Base-by-base conservation (phyloP, 176 grass and related monocot species). In the Secale cereale region DNA sequence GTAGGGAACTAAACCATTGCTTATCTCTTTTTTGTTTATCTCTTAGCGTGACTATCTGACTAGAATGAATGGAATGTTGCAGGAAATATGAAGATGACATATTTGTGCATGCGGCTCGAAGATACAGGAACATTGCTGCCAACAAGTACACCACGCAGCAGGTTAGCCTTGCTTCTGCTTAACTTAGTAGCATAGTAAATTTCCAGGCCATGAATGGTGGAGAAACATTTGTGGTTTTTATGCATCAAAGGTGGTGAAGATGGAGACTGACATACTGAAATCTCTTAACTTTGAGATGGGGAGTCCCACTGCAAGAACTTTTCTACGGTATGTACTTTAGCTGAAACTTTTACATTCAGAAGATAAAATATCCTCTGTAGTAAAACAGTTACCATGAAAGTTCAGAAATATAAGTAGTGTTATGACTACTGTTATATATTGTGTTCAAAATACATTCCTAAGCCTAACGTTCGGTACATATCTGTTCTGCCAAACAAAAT, bases 21-120 rank as follows among this genome's bases (percentile, higher is more conserved):
- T 70, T 68, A 25, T 78, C 32, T 45, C 65, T 82, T 39, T 30
- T 36, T 37, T 74, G 8, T 72, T 68, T 59, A 35, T 86, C 56
- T 33, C 23, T 27, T 63, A 45, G 23, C 17, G 30, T 9, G n/a
- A 11, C 12, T 29, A 16, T 33, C 27, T 84, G 30, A 86, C 1
- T 37, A 43, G 29, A 20, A 62, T 83, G 59, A 76, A 76, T 86
- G 56, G 5, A 33, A 17, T 40, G 46, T 20, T 79, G 81, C 89
- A 94, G 89, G 27, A 94, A 94, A 63, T 91, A 89, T 76, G 92
- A 91, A 87, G 81, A 89, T 72, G 54, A 39, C 5, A 33, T 10
- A 43, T 45, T 77, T 88, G 31, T 80, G 78, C 85, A 17, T 15
- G 54, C 57, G 22, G 86, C 87, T 23, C 33, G 59, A 4, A 27